Conservation (phyloP, 768 basidiomycete species). For the Xerocomellus intermedius region DNA sequence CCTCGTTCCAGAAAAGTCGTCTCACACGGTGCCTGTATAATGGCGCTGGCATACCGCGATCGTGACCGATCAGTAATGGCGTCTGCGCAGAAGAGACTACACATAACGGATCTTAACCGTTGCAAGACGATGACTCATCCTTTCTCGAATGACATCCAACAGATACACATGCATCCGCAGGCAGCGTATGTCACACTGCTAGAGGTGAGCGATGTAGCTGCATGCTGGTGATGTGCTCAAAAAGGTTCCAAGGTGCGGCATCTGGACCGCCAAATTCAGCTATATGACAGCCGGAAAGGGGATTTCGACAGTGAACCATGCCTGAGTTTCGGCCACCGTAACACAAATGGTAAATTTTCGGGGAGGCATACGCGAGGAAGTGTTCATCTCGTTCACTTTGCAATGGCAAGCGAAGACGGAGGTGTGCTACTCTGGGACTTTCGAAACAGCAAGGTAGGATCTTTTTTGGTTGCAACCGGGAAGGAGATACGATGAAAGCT, state of each 20-base stretch:
- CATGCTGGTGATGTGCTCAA: conserved; percentile 13
- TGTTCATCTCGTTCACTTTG: conserved; percentile 41
- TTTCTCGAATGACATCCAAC: conserved; percentile 40
- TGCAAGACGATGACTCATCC: conserved; percentile 27
- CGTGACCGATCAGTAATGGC: conserved; percentile 36
- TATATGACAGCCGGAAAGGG: conserved; percentile 45
- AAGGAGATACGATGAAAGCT: conserved; percentile 20
- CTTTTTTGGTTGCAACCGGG: conserved; percentile 8
- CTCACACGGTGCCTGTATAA: conserved; percentile 29
- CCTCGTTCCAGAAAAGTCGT: conserved; percentile 29
- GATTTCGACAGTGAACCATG: conserved; percentile 41
- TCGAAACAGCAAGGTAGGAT: conserved; percentile 44
- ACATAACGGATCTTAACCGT: conserved; percentile 40
- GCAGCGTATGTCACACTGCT: conserved; percentile 42
- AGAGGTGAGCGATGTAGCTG: conserved; percentile 40
- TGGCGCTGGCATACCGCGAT: conserved; percentile 41
- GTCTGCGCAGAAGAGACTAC: conserved; percentile 35
- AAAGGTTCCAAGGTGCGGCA: conserved; percentile 42
- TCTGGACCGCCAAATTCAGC: conserved; percentile 47
- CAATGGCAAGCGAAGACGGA: conserved; percentile 46
- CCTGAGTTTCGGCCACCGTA: conserved; percentile 44
- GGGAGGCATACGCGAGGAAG: conserved; percentile 39
- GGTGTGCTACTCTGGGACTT: conserved; percentile 49
- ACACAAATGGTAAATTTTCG: conserved; percentile 23
- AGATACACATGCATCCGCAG: conserved; percentile 48